These are phyloP conservation scores for Zygoascus bituminiphila DNA, from an alignment of 805 yeast genomes.

Conservation along the genomic window DNA sequence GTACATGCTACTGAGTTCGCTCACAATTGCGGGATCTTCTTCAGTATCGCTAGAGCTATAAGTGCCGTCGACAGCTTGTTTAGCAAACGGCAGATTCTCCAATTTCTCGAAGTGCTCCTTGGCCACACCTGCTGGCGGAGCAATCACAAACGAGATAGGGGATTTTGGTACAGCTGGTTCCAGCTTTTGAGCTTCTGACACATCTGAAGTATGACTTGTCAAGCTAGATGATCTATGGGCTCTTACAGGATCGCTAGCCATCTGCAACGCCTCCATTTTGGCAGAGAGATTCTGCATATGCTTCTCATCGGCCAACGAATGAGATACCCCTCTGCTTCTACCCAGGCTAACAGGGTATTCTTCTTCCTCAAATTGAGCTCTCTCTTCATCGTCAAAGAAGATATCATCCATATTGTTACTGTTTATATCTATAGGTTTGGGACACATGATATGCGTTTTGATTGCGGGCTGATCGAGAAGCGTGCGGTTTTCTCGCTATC, in stretches of 20 bases:
- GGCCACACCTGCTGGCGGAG: conserved; percentile 3
- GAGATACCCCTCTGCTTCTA: conserved; percentile 13
- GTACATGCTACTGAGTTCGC: conserved; percentile 32
- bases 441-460: not conserved
- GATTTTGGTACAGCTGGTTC: conserved; percentile 1
- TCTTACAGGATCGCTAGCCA: conserved; percentile 3
- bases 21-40: conserved; percentile 27
- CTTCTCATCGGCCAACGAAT: conserved; percentile 59
- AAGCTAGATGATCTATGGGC: conserved; percentile 6
- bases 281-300: conserved; percentile 59
- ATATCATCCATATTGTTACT: not conserved
- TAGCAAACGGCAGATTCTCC: conserved; percentile 10
- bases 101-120: not conserved
- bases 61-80: conserved; percentile 23
- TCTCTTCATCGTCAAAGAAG: not conserved
- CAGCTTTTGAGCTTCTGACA: not conserved
- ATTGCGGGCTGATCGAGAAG: too few relatives aligned
- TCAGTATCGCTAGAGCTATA: conserved; percentile 12
- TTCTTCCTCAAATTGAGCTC: conserved; percentile 1
- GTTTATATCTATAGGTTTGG: not conserved
- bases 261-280: conserved; percentile 43
- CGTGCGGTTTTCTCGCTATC: too few relatives aligned
- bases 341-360: not conserved
- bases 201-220: not conserved
- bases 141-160: conserved; percentile 3